These are phyloP conservation scores for Hypoxylon fragiforme DNA, from an alignment of 495 filamentous ascomycete species.

Conservation along the genomic window DNA sequence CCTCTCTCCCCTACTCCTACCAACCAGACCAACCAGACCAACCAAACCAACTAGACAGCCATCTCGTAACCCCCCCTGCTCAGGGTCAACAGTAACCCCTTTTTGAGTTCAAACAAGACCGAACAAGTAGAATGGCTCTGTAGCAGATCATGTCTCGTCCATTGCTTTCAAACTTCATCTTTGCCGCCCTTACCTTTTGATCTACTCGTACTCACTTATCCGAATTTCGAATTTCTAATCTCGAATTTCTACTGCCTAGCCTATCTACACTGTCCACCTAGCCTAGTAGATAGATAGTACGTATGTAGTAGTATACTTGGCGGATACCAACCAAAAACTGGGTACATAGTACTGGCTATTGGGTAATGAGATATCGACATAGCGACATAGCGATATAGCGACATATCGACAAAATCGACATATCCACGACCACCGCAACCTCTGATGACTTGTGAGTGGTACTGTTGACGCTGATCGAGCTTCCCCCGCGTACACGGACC, in stretches of 20 bases:
- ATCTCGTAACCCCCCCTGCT: conserved; percentile 13
- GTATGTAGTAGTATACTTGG: too few species aligned
- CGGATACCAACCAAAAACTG: not conserved
- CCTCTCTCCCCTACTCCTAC: conserved; percentile 1
- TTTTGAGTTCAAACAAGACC: conserved; percentile 32
- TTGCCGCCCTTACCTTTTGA: conserved; percentile 6
- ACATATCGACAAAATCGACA: conserved; percentile 2
- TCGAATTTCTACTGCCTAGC: not conserved
- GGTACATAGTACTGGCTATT: too few species aligned
- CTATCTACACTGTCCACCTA: too few species aligned
- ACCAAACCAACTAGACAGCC: not conserved
- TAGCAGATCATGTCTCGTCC: conserved; percentile 36
- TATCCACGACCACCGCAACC: conserved; percentile 4
- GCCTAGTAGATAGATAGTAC: too few species aligned
- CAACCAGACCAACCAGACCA: not conserved
- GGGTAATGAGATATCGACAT: too few species aligned
- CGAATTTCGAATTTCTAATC: conserved; percentile 3
- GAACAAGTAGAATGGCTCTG: conserved; percentile 25
- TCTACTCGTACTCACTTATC: conserved; percentile 7
- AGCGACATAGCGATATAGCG: conserved; percentile 9
- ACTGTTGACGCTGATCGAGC: conserved; percentile 23
- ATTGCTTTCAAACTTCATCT: conserved; percentile 15
- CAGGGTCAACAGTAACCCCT: conserved; percentile 24
- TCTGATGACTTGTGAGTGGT: conserved; percentile 22
- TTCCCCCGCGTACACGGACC: not conserved